These are phyloP conservation scores for Penicillium sp. DNA, from an alignment of 2,329 filamentous ascomycete genomes.

Conservation along the genomic window DNA sequence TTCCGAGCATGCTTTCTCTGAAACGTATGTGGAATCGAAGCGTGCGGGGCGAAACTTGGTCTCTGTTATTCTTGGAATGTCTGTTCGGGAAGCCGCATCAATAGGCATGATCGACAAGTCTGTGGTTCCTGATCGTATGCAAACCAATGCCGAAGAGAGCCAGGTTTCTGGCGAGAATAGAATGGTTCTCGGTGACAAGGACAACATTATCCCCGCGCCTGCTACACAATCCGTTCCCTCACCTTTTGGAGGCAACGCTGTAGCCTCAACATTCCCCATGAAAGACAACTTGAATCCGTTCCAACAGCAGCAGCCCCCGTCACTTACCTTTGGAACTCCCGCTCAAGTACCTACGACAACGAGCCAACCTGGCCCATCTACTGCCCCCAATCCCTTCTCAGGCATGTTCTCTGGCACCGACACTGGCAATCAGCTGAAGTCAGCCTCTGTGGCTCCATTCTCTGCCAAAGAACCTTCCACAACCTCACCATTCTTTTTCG, in stretches of 20 bases:
- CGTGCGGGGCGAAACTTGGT: constrained; percentile 50
- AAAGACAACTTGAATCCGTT: constrained; percentile 1
- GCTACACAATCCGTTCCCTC: constrained; percentile 13
- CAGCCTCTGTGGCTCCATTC: not conserved
- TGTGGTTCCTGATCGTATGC: constrained; percentile 26
- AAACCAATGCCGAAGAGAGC: constrained; percentile 2
- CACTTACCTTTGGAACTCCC: not conserved
- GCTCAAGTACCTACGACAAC: constrained; percentile 2
- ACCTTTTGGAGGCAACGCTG: not conserved
- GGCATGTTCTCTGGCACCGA: constrained; percentile 5
- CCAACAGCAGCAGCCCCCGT: constrained; percentile 3
- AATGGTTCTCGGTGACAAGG: constrained; percentile 36
- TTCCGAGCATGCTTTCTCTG: constrained; percentile 50
- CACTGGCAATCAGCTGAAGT: not conserved
- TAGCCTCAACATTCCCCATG: not conserved
- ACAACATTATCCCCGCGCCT: constrained; percentile 25
- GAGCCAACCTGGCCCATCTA: not conserved
- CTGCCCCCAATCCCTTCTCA: constrained; percentile 11
- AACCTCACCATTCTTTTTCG: not conserved
- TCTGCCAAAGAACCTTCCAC: not conserved
- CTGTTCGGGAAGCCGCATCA: constrained; percentile 45
- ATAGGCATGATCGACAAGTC: constrained; percentile 46
- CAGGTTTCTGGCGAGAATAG: constrained; percentile 26
- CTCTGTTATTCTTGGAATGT: constrained; percentile 53
- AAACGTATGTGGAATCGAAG: constrained; percentile 53